Evolutionary conservation across 331 rosid genomes (phyloP).

Genomic region (Cydonia oblonga): DNA sequence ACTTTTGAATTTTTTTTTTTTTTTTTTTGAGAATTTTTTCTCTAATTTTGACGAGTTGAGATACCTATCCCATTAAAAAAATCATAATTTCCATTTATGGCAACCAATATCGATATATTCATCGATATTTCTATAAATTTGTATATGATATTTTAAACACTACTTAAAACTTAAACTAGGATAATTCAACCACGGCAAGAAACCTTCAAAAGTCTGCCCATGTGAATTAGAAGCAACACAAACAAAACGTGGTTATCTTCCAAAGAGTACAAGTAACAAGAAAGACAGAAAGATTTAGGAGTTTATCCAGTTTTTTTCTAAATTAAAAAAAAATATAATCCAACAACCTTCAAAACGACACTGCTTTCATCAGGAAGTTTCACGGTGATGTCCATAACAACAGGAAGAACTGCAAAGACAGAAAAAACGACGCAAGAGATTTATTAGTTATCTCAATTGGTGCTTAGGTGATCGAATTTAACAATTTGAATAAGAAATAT

Average conservation of each 20-base stretch:
- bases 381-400: conserved; percentile 67
- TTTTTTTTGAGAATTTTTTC: too few relatives aligned
- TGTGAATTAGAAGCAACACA: too few relatives aligned
- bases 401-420: conserved; percentile 76
- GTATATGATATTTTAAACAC: too few relatives aligned
- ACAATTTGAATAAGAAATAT: not conserved
- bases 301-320: not conserved
- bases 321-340: not conserved
- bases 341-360: conserved; percentile 69
- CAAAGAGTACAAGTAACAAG: not conserved
- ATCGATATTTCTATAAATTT: too few relatives aligned
- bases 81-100: too few relatives aligned
- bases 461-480: not conserved
- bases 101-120: too few relatives aligned
- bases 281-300: not conserved
- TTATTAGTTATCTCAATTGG: not conserved
- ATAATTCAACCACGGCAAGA: too few relatives aligned
- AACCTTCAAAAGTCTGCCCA: too few relatives aligned
- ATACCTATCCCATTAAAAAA: too few relatives aligned
- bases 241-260: not conserved
- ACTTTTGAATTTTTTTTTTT: too few relatives aligned
- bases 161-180: too few relatives aligned
- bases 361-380: conserved; percentile 72
- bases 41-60: too few relatives aligned
- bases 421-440: not conserved